Evolutionary conservation across 2,329 filamentous ascomycete species (phyloP), one percentile per base, ranked within the genome.

Genomic region (Alternaria gaisen): DNA sequence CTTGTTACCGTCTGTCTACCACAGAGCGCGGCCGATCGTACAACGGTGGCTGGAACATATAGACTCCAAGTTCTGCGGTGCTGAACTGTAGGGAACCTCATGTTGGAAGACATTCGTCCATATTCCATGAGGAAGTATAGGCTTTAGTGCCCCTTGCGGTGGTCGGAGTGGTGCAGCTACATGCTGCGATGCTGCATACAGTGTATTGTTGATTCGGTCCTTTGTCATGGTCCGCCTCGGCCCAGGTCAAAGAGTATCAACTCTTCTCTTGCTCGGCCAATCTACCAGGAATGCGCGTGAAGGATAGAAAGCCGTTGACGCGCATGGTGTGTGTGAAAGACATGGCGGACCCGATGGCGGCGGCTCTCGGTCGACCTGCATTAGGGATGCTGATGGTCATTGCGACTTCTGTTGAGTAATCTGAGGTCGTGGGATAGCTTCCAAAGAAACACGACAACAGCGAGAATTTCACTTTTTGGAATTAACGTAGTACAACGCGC

Each of bases 401-500:
- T 26, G 46, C 14, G 20, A 4, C 16, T 50, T 34, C 46, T 12
- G 20, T 7, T 34, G 20, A 18, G 20, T n/a, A 22, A 24, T 18
- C 22, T 24, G 5, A 50, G 46, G 11, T 12, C 1, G 46, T n/a
- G 6, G 6, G 22, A 36, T 4, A 48, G 30, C 46, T 22, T 22
- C 12, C n/a, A n/a, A n/a, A n/a, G n/a, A 22, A 55, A 64, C 64
- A 64, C 57, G 22, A 61, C 53, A 64, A 58, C 58, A 63, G 57
- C 56, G 44, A 60, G 58, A 58, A 64, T 52, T 51, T 44, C n/a
- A 61, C 48, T 58, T 52, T 44, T 53, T 64, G 58, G 58, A 58
- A 61, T 64, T 53, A 57, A 58, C 53, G 14, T 38, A n/a, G 36
- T 38, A 24, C 22, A 18, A 14, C n/a, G n/a, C 16, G 7, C 16